phyloP scores from a whole-genome alignment of 1,284 basidiomycete genomes.

The Lignosus rhinocerotis region DNA sequence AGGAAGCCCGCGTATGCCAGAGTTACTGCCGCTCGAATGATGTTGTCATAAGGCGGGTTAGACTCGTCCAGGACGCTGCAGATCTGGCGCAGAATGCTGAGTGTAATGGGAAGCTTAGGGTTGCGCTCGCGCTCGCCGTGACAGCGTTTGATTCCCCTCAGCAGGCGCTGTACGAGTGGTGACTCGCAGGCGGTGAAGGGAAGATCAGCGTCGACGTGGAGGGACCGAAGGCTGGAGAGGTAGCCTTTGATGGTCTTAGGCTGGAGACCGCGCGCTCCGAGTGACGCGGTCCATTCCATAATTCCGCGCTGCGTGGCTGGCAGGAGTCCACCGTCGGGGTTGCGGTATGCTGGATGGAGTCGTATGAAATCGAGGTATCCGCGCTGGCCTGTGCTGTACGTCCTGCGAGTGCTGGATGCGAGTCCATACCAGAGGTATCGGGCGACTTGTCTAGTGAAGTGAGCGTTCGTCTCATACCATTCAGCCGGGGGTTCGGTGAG shows the following conservation, averaged over 20 bases:
- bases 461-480: slow-evolving; percentile 9
- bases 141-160: slow-evolving; percentile 31
- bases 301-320: slow-evolving; percentile 31
- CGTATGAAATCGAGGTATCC: slow-evolving; percentile 33
- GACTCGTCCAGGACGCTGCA: neutral
- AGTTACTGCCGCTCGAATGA: slow-evolving; percentile 26
- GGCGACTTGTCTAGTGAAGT: slow-evolving; percentile 5
- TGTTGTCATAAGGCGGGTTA: slow-evolving; percentile 12
- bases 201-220: slow-evolving; percentile 29
- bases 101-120: slow-evolving; percentile 29
- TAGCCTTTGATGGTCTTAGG: slow-evolving; percentile 36
- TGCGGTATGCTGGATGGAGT: slow-evolving; percentile 21
- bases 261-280: slow-evolving; percentile 11
- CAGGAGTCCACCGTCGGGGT: slow-evolving; percentile 21
- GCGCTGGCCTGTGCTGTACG: slow-evolving; percentile 31
- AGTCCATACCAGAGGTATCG: slow-evolving; percentile 30
- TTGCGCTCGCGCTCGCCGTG: slow-evolving; percentile 28
- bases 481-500: slow-evolving; percentile 5
- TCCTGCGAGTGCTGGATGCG: slow-evolving; percentile 30
- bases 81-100: slow-evolving; percentile 18
- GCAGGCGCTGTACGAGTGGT: slow-evolving; percentile 26
- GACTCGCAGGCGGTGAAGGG: slow-evolving; percentile 27
- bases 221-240: slow-evolving; percentile 25
- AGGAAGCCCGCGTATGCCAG: slow-evolving; percentile 35
- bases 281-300: slow-evolving; percentile 27